Evolutionary conservation across 352 stramenopile genomes (phyloP), one percentile per base, ranked within the genome.

Genomic region (Phytopythium oedochilum): DNA sequence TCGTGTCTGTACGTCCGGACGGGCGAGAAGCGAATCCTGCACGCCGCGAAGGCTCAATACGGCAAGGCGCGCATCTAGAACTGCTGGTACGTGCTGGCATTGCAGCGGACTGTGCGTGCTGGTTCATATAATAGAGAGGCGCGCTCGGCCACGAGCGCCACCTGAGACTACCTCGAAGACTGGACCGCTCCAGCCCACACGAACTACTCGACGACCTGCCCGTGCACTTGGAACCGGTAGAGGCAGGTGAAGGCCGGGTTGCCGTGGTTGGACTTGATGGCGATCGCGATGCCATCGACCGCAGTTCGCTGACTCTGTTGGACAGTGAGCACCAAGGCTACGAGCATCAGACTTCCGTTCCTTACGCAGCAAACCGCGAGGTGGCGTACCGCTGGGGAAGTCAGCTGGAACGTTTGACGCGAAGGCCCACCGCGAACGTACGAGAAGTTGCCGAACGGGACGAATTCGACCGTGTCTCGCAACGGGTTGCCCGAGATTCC

Each of bases 201-300:
- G 40, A 46, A 29, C 40, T n/a, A 53, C 9, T 53, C 46, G 5
- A 53, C 29, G n/a, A 40, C 56, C 23, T 77, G 68, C 6, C 87
- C 87, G 52, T 95, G 82, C 25, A 96, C 84, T 29, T 83, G 67
- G 48, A 96, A 88, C n/a, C 88, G 87, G 71, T 97, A 97, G 9
- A 97, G 66, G 53, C 88, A 97, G 18, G 88, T 97, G 51, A 83
- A 96, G n/a, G 93, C 75, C 5, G 71, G 62, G 52, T 96, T 68
- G 39, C 86, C 88, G 59, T 96, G 70, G 60, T 97, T 97, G 18
- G 83, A 91, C 14, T 63, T 40, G 23, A 97, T 71, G 56, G 92
- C 72, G 20, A 97, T 53, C 26, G 68, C 92, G 39, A 93, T 73
- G 11, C 69, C 84, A 60, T 91, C 78, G 36, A 94, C 67, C 14